phyloP scores from a whole-genome alignment of 1,284 basidiomycete genomes.

The Sanghuangporus baumii region DNA sequence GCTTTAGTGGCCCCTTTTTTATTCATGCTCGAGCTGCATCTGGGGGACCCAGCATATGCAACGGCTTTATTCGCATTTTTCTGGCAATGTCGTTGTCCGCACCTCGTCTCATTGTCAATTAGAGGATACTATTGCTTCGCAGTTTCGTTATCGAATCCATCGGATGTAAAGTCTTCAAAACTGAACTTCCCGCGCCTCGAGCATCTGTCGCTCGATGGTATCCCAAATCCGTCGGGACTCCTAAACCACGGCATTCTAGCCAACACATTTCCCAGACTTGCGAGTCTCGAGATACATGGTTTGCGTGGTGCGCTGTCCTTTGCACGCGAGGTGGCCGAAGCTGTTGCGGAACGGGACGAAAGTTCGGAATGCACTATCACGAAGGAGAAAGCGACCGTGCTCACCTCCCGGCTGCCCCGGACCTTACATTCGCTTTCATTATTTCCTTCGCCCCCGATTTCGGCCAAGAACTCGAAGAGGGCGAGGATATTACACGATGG shows the following conservation, averaged over 20 bases:
- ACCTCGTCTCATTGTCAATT: not conserved
- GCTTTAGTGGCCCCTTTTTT: not conserved
- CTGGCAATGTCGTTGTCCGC: not conserved
- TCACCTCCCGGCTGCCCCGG: not conserved
- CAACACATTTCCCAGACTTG: not conserved
- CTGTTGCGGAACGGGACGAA: not conserved
- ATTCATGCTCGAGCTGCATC: not conserved
- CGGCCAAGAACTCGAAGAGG: not conserved
- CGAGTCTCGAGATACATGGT: not conserved
- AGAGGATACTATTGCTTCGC: not conserved
- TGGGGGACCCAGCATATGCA: not conserved
- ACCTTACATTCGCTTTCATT: not conserved
- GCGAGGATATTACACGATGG: not conserved
- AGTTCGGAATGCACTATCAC: not conserved
- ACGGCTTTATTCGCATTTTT: not conserved
- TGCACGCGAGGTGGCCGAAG: not conserved
- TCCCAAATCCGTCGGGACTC: conserved; percentile 2
- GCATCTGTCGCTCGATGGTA: not conserved
- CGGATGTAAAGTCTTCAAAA: not conserved
- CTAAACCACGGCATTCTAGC: not conserved
- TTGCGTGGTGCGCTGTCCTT: not conserved
- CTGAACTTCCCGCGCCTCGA: not conserved
- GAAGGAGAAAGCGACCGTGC: not conserved
- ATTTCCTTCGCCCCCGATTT: not conserved
- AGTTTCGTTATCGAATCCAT: too few relatives aligned